phyloP scores from a whole-genome alignment of 1,284 basidiomycete species.

The Trichosporon sp. region DNA sequence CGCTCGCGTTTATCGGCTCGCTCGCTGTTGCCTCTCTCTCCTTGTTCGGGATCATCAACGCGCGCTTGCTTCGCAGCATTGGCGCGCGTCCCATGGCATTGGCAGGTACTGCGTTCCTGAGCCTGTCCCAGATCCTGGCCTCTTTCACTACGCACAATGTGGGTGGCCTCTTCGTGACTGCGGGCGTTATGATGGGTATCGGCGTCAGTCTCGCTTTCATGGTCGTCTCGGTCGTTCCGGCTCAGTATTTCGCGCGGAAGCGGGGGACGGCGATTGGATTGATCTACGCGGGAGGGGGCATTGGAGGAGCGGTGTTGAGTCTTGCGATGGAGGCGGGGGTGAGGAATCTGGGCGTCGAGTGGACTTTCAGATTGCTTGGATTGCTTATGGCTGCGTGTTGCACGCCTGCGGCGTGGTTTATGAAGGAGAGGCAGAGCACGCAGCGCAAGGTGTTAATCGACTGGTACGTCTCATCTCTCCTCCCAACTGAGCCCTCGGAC shows the following conservation, averaged over 20 bases:
- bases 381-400: conserved; percentile 21
- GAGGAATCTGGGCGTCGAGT: conserved; percentile 37
- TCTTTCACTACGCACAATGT: conserved; percentile 37
- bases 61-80: conserved; percentile 40
- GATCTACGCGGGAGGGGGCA: conserved; percentile 48
- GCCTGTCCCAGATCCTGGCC: conserved; percentile 43
- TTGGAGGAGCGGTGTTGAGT: conserved; percentile 50
- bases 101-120: conserved; percentile 38
- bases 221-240: conserved; percentile 32
- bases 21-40: conserved; percentile 42
- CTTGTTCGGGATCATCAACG: conserved; percentile 45
- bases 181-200: conserved; percentile 38
- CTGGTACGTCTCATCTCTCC: conserved; percentile 22
- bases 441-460: conserved; percentile 22
- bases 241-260: conserved; percentile 47
- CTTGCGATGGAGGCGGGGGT: conserved; percentile 44
- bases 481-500: background rate
- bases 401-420: conserved; percentile 28
- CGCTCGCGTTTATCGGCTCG: conserved; percentile 50
- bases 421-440: conserved; percentile 22
- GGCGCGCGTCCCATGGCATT: conserved; percentile 41
- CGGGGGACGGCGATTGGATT: conserved; percentile 50
- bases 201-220: conserved; percentile 40
- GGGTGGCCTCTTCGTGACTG: conserved; percentile 38
- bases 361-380: conserved; percentile 31